Evolutionary conservation across 768 basidiomycete genomes (phyloP).

Genomic region (Hygrophorus russula): DNA sequence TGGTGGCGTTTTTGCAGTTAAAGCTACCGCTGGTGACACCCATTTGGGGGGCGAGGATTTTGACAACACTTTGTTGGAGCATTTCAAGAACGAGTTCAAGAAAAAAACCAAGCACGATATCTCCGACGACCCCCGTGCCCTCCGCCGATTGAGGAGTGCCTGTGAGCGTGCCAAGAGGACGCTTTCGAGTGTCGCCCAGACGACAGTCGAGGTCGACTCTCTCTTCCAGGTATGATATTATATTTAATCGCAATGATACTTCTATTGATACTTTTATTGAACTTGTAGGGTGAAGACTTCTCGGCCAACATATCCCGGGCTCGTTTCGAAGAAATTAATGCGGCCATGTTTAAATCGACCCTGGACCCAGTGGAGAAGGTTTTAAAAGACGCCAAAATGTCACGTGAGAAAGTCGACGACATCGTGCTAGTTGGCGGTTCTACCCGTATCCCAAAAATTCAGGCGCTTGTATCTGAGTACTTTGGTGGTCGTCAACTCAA

Average conservation of each 20-base stretch:
- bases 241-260: background rate
- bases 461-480: conserved; percentile 96
- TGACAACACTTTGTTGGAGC: conserved; percentile 94
- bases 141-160: conserved; percentile 90
- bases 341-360: conserved; percentile 89
- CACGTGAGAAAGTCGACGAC: conserved; percentile 95
- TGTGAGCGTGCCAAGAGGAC: conserved; percentile 99
- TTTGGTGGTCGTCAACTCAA: conserved; percentile 98
- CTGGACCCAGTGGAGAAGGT: conserved; percentile 98
- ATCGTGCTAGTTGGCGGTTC: conserved; percentile 99
- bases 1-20: conserved; percentile 97
- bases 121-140: conserved; percentile 92
- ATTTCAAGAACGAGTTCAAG: conserved; percentile 99
- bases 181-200: conserved; percentile 95
- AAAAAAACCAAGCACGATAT: conserved; percentile 95
- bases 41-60: conserved; percentile 99
- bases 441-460: conserved; percentile 95
- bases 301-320: conserved; percentile 98
- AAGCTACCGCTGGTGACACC: conserved; percentile 96
- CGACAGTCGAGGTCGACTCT: conserved; percentile 98
- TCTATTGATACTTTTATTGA: background rate
- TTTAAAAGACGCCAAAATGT: conserved; percentile 96
- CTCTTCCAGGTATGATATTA: conserved; percentile 66
- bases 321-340: conserved; percentile 99
- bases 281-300: conserved; percentile 86